These are phyloP conservation scores for Suillus plorans DNA, from an alignment of 768 basidiomycete genomes.

Conservation along the genomic window DNA sequence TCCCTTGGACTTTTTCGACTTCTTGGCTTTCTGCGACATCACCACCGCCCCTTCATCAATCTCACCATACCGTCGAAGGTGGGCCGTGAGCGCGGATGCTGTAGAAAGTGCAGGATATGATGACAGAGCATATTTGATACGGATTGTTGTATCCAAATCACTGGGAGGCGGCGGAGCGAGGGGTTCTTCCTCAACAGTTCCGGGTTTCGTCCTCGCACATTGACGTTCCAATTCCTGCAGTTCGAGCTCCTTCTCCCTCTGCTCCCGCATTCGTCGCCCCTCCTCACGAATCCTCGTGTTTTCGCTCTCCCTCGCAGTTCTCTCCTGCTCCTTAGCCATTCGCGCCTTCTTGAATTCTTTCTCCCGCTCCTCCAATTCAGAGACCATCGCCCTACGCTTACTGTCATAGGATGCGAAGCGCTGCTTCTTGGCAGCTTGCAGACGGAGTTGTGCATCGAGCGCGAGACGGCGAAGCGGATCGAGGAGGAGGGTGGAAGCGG, in stretches of 20 bases:
- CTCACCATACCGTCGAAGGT: constrained; percentile 62
- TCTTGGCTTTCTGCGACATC: constrained; percentile 61
- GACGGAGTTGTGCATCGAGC: constrained; percentile 72
- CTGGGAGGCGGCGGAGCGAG: constrained; percentile 58
- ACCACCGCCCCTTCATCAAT: constrained; percentile 66
- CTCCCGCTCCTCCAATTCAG: constrained; percentile 79
- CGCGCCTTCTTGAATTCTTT: constrained; percentile 72
- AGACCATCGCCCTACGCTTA: constrained; percentile 72
- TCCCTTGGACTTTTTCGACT: constrained; percentile 36
- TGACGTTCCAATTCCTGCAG: constrained; percentile 32
- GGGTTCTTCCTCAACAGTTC: constrained; percentile 37
- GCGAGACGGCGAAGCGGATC: constrained; percentile 79
- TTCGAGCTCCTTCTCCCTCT: constrained; percentile 55
- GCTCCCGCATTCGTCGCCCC: constrained; percentile 65
- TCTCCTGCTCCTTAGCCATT: constrained; percentile 59
- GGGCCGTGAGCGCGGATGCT: constrained; percentile 23
- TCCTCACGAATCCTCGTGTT: constrained; percentile 76
- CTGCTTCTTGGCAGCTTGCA: constrained; percentile 65
- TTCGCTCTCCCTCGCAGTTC: constrained; percentile 52
- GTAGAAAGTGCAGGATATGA: constrained; percentile 39
- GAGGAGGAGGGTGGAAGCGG: constrained; percentile 77
- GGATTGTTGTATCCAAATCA: constrained; percentile 73
- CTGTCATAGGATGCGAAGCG: constrained; percentile 69
- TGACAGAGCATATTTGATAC: constrained; percentile 65
- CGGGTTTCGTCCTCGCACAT: constrained; percentile 27